phyloP scores from a whole-genome alignment of 2,329 filamentous ascomycete genomes.

The Malbranchea cinnamomea region DNA sequence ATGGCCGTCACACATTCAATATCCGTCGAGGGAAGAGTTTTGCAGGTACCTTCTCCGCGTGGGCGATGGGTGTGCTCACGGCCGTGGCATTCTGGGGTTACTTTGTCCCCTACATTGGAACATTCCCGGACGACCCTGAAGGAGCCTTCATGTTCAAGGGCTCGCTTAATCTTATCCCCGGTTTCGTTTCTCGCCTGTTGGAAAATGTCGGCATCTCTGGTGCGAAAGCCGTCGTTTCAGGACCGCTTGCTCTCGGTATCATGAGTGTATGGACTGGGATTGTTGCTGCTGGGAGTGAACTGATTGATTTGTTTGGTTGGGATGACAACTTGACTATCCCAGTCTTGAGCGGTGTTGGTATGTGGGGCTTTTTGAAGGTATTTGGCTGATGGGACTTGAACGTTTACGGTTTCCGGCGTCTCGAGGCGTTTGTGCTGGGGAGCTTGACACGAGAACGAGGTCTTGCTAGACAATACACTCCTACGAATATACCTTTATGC shows the following conservation, averaged over 20 bases:
- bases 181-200: conserved; percentile 40
- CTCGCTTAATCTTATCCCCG: conserved; percentile 51
- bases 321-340: conserved; percentile 98
- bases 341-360: conserved; percentile 69
- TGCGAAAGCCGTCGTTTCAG: conserved; percentile 46
- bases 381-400: conserved; percentile 44
- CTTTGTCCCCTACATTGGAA: conserved; percentile 54
- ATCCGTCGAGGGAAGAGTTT: conserved; percentile 81
- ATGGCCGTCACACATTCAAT: conserved; percentile 74
- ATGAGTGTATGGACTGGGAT: conserved; percentile 83
- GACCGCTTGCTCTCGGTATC: conserved; percentile 57
- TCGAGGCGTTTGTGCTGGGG: too few relatives aligned
- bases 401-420: too few relatives aligned
- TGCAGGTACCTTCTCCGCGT: conserved; percentile 75
- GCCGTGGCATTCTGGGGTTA: conserved; percentile 81
- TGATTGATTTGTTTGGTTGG: conserved; percentile 81
- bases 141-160: conserved; percentile 73
- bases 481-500: too few relatives aligned
- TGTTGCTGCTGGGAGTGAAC: conserved; percentile 75
- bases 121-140: conserved; percentile 52
- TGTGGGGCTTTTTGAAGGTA: conserved; percentile 81
- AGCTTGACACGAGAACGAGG: too few relatives aligned
- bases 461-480: too few relatives aligned
- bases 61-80: conserved; percentile 65
- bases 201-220: conserved; percentile 32